These are phyloP conservation scores for Camellia japonica DNA, from an alignment of 148 eudicot genomes.

Conservation along the genomic window DNA sequence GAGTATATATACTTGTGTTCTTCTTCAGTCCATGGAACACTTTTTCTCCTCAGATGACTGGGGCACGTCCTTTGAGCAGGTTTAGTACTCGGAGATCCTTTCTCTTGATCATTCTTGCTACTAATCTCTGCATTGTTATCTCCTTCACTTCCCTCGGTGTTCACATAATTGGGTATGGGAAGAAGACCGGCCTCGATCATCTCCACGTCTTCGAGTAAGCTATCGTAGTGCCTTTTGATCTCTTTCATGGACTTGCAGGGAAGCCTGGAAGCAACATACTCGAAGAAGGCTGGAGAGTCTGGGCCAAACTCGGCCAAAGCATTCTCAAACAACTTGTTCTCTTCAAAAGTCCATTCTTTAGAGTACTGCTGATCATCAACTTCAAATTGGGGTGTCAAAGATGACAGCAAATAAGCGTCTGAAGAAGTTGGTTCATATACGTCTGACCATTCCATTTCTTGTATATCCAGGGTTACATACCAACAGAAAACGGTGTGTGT, in stretches of 20 bases:
- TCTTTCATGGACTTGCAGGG: constrained; percentile 32
- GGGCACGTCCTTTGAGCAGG: background rate
- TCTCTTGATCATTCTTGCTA: background rate
- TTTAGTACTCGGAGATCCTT: background rate
- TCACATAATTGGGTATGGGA: constrained; percentile 8
- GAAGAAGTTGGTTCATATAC: background rate
- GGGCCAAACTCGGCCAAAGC: constrained; percentile 34
- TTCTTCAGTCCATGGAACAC: constrained; percentile 43
- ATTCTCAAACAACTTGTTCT: constrained; percentile 40
- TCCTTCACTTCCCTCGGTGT: background rate
- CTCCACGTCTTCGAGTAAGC: constrained; percentile 26
- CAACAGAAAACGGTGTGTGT: background rate
- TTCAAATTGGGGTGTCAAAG: background rate
- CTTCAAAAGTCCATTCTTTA: constrained; percentile 33
- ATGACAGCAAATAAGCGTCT: background rate
- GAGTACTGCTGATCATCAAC: background rate
- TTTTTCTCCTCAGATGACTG: constrained; percentile 22
- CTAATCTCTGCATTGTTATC: background rate
- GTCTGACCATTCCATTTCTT: constrained; percentile 10
- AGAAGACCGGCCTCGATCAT: constrained; percentile 24
- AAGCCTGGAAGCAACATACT: constrained; percentile 24
- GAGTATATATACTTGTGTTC: constrained; percentile 34
- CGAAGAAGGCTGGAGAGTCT: constrained; percentile 27
- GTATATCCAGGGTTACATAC: background rate
- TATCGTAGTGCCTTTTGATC: constrained; percentile 32